Base-by-base conservation (phyloP, 768 basidiomycete species). In the Leucosporidium creatinivorum region DNA sequence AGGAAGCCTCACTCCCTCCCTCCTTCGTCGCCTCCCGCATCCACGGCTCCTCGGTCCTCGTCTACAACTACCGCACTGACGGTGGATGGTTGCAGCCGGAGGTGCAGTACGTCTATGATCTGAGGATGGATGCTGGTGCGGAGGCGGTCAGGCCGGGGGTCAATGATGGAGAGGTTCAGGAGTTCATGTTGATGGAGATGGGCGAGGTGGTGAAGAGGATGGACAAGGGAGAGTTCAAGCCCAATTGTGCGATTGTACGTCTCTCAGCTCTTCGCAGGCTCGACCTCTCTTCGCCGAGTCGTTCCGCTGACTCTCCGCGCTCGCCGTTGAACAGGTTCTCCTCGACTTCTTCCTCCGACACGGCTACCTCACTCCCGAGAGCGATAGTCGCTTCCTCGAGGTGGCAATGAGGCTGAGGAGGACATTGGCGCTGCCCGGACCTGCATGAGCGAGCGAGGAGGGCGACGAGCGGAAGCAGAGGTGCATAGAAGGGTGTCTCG, bases 91-190 rank as follows among this genome's bases (percentile, higher is more conserved):
- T 97, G 55, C 91, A 78, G 65, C 79, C 79, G 19, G 79, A 72
- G 58, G 80, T 93, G 36, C 84, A 94, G 87, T 93, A 89, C 76
- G 80, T 88, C 28, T 98, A 92, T 74, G 91, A 97, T 73, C 80
- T 97, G 58, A 77, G 79, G 58, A 83, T 96, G 26, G 91, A 91
- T 0, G 79, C 33, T 5, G 10, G 28, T 13, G 61, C 57, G 15
- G 51, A 17, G 4, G 2, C 1, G 0, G 17, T 58, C 31, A 67
- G 31, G 78, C 39, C 75, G 85, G 79, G 70, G 75, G 82, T 23
- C 77, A 80, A 61, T 91, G 96, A 99, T 72, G 93, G 91, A 30
- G 96, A 99, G 76, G 96, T 96, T 3, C 93, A 96, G 76, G 87
- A 84, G 1, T 99, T 99, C 73, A 85, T 93, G 90, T 81, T 94